These are phyloP conservation scores for Chlorella sp. DNA, from an alignment of 139 green algal genomes.

Conservation along the genomic window DNA sequence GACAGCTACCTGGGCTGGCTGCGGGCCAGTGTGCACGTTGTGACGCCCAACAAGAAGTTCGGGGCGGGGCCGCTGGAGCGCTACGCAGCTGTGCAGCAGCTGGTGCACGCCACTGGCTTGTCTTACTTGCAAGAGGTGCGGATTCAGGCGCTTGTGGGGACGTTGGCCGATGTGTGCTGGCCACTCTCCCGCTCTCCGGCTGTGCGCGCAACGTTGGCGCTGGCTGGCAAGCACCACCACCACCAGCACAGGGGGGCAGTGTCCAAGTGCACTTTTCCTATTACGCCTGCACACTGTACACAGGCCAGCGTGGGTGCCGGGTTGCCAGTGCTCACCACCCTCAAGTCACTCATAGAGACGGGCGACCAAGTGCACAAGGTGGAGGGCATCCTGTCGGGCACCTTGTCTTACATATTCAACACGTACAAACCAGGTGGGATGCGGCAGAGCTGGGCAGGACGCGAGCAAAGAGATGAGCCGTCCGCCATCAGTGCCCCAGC, in stretches of 20 bases:
- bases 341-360: slow-evolving; percentile 79
- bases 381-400: slow-evolving; percentile 93
- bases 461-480: no score
- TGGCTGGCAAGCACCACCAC: neutral
- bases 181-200: neutral
- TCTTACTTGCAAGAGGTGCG: slow-evolving; percentile 42
- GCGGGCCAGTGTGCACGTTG: slow-evolving; percentile 68
- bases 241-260: no score
- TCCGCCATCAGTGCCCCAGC: no score
- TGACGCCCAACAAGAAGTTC: slow-evolving; percentile 96
- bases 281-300: no score
- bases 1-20: slow-evolving; percentile 74
- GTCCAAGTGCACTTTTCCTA: no score
- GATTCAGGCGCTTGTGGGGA: no score
- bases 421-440: slow-evolving; percentile 48
- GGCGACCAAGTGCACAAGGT: slow-evolving; percentile 81
- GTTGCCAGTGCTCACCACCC: slow-evolving; percentile 89
- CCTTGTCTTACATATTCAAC: slow-evolving; percentile 98
- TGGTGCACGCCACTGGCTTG: slow-evolving; percentile 8
- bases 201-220: neutral
- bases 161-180: no score
- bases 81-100: slow-evolving; percentile 22
- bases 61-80: slow-evolving; percentile 38
- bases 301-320: slow-evolving; percentile 87
- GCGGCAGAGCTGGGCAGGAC: no score